Evolutionary conservation across 495 filamentous ascomycete genomes (phyloP), one percentile per base, ranked within the genome.

Genomic region (Trichoderma parareesei): DNA sequence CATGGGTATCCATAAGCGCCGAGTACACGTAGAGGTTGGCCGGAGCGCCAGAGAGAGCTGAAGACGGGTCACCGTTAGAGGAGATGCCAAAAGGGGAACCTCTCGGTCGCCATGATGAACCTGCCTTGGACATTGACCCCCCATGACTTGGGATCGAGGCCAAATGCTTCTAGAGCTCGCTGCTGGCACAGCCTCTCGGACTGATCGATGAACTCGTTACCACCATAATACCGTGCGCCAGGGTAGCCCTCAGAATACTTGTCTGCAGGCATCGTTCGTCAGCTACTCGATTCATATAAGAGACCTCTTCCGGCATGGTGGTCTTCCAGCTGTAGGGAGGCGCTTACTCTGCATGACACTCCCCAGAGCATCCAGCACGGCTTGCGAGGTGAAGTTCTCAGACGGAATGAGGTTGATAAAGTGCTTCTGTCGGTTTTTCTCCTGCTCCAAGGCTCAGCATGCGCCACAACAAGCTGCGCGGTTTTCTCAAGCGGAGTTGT

Each of bases 181-280:
- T 90, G 80, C 72, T 98, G 94, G 71, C 95, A 98, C 61, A 98
- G 76, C 57, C 87, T 79, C 78, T 98, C 94, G 1, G 92, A 86
- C 69, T 91, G 84, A 70, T 98, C 94, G 71, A 98, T 98, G 75
- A 88, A 87, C 74, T 97, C 91, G 71, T 98, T 98, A 68, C 94
- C 94, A 48, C 94, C 94, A 73, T 98, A 98, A 76, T 98, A 98
- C 72, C 94, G 78, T 53, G 93, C 95, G 61, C 94, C 95, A 60
- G 94, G 94, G 69, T 98, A 98, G 48, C 94, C 94, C 76, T 98
- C 94, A 7, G 95, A 98, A 79, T 98, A 98, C 75, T 98, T 98
- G 72, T 98, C 91, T 93, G 73, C n/a, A 27, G 37, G 5, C 8
- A 63, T 42, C 63, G 61, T 69, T 64, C 71, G 68, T 57, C 38